These are phyloP conservation scores for Pseudomassariella vexata DNA, from an alignment of 2,329 filamentous ascomycete genomes.

Conservation along the genomic window DNA sequence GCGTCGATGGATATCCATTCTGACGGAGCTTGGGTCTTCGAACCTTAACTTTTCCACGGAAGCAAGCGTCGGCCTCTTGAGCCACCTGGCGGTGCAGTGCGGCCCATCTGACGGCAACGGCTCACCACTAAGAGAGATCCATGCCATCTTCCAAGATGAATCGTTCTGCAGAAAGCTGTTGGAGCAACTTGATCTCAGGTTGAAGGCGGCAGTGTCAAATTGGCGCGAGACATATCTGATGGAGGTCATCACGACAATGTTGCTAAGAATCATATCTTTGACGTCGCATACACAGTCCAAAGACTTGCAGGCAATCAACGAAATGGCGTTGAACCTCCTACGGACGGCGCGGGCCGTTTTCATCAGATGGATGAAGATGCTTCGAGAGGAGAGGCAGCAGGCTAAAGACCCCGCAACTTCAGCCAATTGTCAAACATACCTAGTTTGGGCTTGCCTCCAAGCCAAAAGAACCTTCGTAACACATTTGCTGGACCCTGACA, in stretches of 20 bases:
- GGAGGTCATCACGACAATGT: slow-evolving; percentile 48
- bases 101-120: slow-evolving; percentile 35
- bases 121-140: slow-evolving; percentile 35
- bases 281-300: slow-evolving; percentile 7
- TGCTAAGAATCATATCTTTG: slow-evolving; percentile 31
- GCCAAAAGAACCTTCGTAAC: slow-evolving; percentile 36
- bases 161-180: slow-evolving; percentile 43
- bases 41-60: slow-evolving; percentile 56
- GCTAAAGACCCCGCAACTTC: slow-evolving; percentile 30
- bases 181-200: slow-evolving; percentile 34
- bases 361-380: slow-evolving; percentile 39
- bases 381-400: slow-evolving; percentile 38
- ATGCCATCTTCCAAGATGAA: slow-evolving; percentile 42
- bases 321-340: slow-evolving; percentile 28
- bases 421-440: slow-evolving; percentile 34
- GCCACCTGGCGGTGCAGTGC: slow-evolving; percentile 46
- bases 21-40: slow-evolving; percentile 44
- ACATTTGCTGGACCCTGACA: slow-evolving; percentile 5
- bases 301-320: slow-evolving; percentile 3
- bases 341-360: slow-evolving; percentile 34
- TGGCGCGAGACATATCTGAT: slow-evolving; percentile 56
- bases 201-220: slow-evolving; percentile 44
- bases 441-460: slow-evolving; percentile 49
- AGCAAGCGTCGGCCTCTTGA: slow-evolving; percentile 41
- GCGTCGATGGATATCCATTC: slow-evolving; percentile 42